A percentile compares a stretch with the other conserved stretches of the same genome.
Evolutionary conservation across 768 basidiomycete species (phyloP).

Genomic region (Leccinellum rugosiceps): DNA sequence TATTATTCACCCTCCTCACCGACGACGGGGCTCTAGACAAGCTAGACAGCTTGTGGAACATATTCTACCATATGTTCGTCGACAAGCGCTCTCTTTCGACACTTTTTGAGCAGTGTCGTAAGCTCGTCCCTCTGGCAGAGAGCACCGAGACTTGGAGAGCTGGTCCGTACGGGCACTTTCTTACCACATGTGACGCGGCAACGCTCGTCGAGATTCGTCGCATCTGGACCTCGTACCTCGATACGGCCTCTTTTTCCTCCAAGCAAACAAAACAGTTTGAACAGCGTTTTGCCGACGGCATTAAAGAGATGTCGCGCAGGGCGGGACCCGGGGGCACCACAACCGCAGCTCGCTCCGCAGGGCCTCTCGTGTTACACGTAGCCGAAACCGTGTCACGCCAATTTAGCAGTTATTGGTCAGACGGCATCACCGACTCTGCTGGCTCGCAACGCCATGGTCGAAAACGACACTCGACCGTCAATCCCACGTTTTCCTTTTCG

Average conservation of each 20-base stretch:
- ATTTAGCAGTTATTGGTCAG: slow-evolving; percentile 24
- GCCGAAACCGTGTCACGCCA: slow-evolving; percentile 2
- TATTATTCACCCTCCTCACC: slow-evolving; percentile 26
- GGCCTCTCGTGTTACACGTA: slow-evolving; percentile 15
- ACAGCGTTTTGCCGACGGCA: slow-evolving; percentile 6
- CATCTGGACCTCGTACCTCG: slow-evolving; percentile 22
- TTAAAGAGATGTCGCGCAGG: slow-evolving; percentile 1
- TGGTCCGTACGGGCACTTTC: slow-evolving; percentile 26
- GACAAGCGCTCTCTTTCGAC: slow-evolving; percentile 17
- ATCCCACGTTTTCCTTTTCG: slow-evolving; percentile 31
- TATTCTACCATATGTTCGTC: slow-evolving; percentile 26
- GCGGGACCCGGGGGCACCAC: neutral
- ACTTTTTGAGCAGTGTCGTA: slow-evolving; percentile 24
- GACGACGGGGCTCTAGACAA: slow-evolving; percentile 14
- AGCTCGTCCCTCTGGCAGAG: slow-evolving; percentile 20
- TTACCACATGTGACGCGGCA: slow-evolving; percentile 14
- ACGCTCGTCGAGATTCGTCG: slow-evolving; percentile 21
- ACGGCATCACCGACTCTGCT: slow-evolving; percentile 14
- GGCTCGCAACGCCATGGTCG: neutral
- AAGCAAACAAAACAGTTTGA: slow-evolving; percentile 10
- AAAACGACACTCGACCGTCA: slow-evolving; percentile 7
- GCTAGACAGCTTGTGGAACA: slow-evolving; percentile 21
- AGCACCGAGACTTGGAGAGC: slow-evolving; percentile 17
- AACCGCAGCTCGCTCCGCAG: slow-evolving; percentile 26
- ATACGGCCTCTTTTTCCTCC: slow-evolving; percentile 1